A percentile compares a stretch with the other conserved stretches of the same genome.
Conservation (phyloP, 306 rosid species). For the Gynostemma pentaphyllum region DNA sequence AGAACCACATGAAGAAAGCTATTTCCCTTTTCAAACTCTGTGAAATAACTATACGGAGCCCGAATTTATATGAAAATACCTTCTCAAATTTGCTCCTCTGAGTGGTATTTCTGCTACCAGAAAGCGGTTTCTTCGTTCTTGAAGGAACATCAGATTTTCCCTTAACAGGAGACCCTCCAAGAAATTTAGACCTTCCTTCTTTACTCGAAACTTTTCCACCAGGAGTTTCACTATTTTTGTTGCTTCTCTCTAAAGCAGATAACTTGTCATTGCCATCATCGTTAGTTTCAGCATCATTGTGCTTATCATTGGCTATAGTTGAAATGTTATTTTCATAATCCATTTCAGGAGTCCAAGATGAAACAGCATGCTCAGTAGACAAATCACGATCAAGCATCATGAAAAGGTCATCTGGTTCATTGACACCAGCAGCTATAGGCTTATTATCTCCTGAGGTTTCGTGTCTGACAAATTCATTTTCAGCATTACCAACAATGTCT, state of each 20-base stretch:
- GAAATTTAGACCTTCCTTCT: conserved; percentile 45
- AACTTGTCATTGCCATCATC: conserved; percentile 20
- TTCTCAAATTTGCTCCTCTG: conserved; percentile 45
- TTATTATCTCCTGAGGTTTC: conserved; percentile 27
- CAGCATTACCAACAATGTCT: conserved; percentile 48
- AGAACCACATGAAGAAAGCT: background rate
- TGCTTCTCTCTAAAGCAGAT: conserved; percentile 14
- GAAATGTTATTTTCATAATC: conserved; percentile 47
- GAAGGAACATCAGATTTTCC: conserved; percentile 38
- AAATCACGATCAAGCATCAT: conserved; percentile 87
- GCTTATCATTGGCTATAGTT: conserved; percentile 30
- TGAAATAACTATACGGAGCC: background rate
- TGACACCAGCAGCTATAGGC: conserved; percentile 27
- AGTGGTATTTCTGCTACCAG: conserved; percentile 41
- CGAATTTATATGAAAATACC: conserved; percentile 36
- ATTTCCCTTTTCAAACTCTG: background rate
- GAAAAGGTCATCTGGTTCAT: conserved; percentile 85
- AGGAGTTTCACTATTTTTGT: conserved; percentile 27
- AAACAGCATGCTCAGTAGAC: conserved; percentile 30
- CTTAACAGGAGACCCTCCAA: conserved; percentile 47
- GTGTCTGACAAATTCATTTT: conserved; percentile 26
- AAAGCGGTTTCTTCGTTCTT: conserved; percentile 43
- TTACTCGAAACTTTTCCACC: conserved; percentile 40
- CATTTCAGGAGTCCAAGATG: conserved; percentile 81
- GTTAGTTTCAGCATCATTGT: conserved; percentile 19